Conservation (phyloP, 139 green algal genomes). For the Chlamydomonas incerta region DNA sequence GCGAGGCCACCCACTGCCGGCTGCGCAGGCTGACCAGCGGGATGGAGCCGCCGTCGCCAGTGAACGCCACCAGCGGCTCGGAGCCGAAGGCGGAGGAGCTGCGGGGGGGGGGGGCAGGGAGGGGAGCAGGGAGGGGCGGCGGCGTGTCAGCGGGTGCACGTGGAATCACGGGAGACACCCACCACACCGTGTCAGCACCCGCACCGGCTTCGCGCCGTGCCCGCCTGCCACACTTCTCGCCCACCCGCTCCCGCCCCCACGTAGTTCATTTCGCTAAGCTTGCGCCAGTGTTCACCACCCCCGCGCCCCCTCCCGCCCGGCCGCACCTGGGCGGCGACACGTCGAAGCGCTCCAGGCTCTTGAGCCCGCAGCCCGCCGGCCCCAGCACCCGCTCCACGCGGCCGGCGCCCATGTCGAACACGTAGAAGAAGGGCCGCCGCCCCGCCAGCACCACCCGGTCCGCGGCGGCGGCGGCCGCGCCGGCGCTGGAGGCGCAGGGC, state of each 20-base stretch:
- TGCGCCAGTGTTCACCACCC: too few species aligned
- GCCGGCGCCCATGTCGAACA: slow-evolving; percentile 79
- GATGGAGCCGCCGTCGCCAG: slow-evolving; percentile 75
- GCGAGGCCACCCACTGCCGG: slow-evolving; percentile 73
- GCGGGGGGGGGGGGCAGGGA: background rate
- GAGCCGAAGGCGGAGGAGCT: background rate
- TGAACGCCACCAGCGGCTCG: slow-evolving; percentile 79
- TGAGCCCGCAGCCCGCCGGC: slow-evolving; percentile 55
- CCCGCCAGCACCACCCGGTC: slow-evolving; percentile 21
- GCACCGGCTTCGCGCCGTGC: too few species aligned
- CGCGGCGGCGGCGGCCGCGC: background rate
- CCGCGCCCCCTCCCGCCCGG: background rate
- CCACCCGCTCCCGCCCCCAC: too few species aligned
- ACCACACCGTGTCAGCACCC: too few species aligned
- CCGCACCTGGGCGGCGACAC: slow-evolving; percentile 52
- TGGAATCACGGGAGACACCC: too few species aligned
- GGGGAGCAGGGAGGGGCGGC: background rate
- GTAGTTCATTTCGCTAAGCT: too few species aligned
- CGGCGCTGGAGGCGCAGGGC: slow-evolving; percentile 51
- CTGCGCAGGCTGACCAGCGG: slow-evolving; percentile 83
- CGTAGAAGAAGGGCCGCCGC: slow-evolving; percentile 86
- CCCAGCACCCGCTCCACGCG: slow-evolving; percentile 73
- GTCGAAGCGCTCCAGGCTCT: slow-evolving; percentile 84
- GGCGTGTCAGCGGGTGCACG: too few species aligned
- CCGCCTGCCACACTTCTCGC: too few species aligned